Evolutionary conservation across 2,329 filamentous ascomycete genomes (phyloP).

Genomic region (Graphilbum ipis-grandicollis): DNA sequence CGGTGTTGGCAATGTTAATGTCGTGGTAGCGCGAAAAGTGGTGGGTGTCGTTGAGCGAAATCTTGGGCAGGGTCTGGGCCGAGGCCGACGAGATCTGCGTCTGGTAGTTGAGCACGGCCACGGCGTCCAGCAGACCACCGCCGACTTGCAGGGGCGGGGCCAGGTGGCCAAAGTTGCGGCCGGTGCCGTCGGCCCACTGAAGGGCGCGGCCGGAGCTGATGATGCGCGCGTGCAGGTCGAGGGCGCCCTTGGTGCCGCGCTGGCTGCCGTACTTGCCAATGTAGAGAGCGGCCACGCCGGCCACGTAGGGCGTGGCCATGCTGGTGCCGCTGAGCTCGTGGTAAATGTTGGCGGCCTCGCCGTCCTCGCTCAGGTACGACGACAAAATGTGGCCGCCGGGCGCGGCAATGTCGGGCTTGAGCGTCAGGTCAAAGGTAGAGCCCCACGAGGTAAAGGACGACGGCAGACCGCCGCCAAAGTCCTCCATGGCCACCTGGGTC

Average conservation of each 20-base stretch:
- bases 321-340: slow-evolving; percentile 24
- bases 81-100: slow-evolving; percentile 19
- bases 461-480: slow-evolving; percentile 17
- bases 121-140: slow-evolving; percentile 22
- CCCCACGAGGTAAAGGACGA: slow-evolving; percentile 24
- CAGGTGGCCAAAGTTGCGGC: background rate
- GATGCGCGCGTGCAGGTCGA: slow-evolving; percentile 14
- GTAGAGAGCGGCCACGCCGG: background rate
- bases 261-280: background rate
- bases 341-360: slow-evolving; percentile 12
- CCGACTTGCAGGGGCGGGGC: slow-evolving; percentile 17
- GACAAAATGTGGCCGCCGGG: slow-evolving; percentile 27
- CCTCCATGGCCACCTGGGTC: slow-evolving; percentile 15
- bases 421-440: slow-evolving; percentile 22
- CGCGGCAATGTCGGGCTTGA: slow-evolving; percentile 25
- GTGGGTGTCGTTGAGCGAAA: slow-evolving; percentile 26
- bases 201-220: slow-evolving; percentile 10
- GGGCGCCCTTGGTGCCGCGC: slow-evolving; percentile 8
- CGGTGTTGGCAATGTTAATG: slow-evolving; percentile 20
- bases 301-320: slow-evolving; percentile 23
- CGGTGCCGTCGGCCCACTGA: background rate
- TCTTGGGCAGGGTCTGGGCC: slow-evolving; percentile 13
- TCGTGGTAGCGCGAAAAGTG: slow-evolving; percentile 17
- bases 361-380: slow-evolving; percentile 19
- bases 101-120: slow-evolving; percentile 20